A percentile compares a stretch with the other conserved stretches of the same genome.
Evolutionary conservation across 495 filamentous ascomycete genomes (phyloP).

Genomic region (Extremus antarcticus): DNA sequence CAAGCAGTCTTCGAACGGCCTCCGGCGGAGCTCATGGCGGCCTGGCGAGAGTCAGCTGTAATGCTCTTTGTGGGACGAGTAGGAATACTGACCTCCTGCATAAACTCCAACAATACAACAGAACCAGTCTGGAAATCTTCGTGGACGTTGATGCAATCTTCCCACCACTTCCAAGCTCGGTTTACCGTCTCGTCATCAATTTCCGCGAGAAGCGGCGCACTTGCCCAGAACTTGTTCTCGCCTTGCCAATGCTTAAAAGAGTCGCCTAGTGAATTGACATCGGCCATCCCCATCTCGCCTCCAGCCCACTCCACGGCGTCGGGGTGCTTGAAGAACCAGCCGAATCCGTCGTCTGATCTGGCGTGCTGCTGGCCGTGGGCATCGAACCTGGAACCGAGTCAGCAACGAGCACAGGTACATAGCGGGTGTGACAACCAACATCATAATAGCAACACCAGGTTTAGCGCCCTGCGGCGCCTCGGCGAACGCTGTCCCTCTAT

Average conservation of each 20-base stretch:
- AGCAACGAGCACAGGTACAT: no score
- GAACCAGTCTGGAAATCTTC: slow-evolving; percentile 17
- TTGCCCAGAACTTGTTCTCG: slow-evolving; percentile 19
- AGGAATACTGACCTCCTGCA: slow-evolving; percentile 19
- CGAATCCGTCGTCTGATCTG: slow-evolving; percentile 18
- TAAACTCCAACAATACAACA: slow-evolving; percentile 25
- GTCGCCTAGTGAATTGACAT: slow-evolving; percentile 20
- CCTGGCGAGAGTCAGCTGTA: neutral
- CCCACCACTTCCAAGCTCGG: slow-evolving; percentile 24
- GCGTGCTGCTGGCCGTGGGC: slow-evolving; percentile 26
- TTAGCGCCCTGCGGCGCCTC: slow-evolving; percentile 7
- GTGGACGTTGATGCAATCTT: slow-evolving; percentile 13
- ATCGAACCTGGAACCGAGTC: slow-evolving; percentile 13
- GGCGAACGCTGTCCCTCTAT: slow-evolving; percentile 16
- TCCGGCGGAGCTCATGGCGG: slow-evolving; percentile 20
- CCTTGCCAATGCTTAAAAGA: slow-evolving; percentile 13
- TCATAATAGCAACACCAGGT: slow-evolving; percentile 18
- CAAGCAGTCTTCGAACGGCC: slow-evolving; percentile 18
- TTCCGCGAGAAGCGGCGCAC: slow-evolving; percentile 15
- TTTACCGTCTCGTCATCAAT: slow-evolving; percentile 20
- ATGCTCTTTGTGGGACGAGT: neutral
- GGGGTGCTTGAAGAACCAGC: slow-evolving; percentile 24
- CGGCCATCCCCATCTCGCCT: slow-evolving; percentile 10
- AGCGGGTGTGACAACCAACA: no score
- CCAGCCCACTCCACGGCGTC: slow-evolving; percentile 17